Base-by-base conservation (phyloP, 345 rosid species). In the Moricandia arvensis region DNA sequence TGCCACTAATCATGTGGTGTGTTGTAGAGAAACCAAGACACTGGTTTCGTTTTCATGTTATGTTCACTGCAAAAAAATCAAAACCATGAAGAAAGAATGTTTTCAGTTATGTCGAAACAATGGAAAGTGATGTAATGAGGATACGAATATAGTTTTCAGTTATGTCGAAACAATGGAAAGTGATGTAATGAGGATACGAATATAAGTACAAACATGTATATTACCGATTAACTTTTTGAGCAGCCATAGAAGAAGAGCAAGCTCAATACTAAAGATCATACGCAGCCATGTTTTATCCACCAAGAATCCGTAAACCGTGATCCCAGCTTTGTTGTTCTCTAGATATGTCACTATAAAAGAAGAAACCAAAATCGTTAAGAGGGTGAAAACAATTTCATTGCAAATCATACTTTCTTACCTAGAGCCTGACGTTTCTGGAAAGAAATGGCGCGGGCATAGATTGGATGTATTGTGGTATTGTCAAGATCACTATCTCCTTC, bases 381-480 rank as follows among this genome's bases (percentile, higher is more conserved):
- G n/a, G 2, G 13, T 10, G 27, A 29, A 54, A 12, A 29, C 31
- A 9, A n/a, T 4, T 4, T 45, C 38, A 2, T n/a, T 1, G 7
- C 38, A 31, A 15, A 0, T n/a, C n/a, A n/a, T n/a, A n/a, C n/a
- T n/a, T n/a, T n/a, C n/a, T 72, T 59, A 91, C 98, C 97, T 79
- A 91, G 80, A 26, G 98, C 93, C 78, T 90, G 97, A 65, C 98
- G 85, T 82, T 87, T 87, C 66, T 93, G 96, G 63, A 82, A 89
- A 11, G 90, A 87, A 75, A 93, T 73, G 4, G 96, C 88, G 3
- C 84, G 82, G 0, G 92, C 87, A n/a, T 81, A 87, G 47, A 87
- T 79, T 0, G 98, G 97, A 61, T 82, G 57, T 71, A 89, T 75
- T 13, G 66, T 79, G 15, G 85, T 71, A 66, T 78, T 87, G 62